Evolutionary conservation across 768 basidiomycete genomes (phyloP).

Genomic region (Lactifluus subvellereus): DNA sequence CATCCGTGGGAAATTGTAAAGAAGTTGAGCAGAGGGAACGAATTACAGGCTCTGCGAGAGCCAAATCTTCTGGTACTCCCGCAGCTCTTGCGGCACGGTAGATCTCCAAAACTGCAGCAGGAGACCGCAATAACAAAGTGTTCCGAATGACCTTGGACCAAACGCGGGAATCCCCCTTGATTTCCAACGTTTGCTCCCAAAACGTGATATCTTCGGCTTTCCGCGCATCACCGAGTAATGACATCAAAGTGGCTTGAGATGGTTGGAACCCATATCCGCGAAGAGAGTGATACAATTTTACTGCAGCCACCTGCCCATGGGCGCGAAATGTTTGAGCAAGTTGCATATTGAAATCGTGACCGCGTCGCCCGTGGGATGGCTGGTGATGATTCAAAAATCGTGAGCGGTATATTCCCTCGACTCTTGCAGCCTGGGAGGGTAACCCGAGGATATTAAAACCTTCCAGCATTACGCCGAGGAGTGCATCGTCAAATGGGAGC

Average conservation of each 20-base stretch:
- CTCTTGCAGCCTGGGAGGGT: conserved; percentile 16
- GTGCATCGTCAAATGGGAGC: conserved; percentile 22
- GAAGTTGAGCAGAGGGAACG: conserved; percentile 41
- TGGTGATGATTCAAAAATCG: background rate
- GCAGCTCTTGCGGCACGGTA: conserved; percentile 43
- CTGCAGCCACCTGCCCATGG: conserved; percentile 1
- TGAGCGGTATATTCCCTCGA: conserved; percentile 21
- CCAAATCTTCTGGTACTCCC: conserved; percentile 44
- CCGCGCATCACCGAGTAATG: conserved; percentile 11
- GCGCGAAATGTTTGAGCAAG: conserved; percentile 8
- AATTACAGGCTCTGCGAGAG: conserved; percentile 51
- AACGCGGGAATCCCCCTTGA: conserved; percentile 39
- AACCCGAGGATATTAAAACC: conserved; percentile 22
- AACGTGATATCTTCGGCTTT: conserved; percentile 18
- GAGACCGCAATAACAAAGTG: conserved; percentile 36
- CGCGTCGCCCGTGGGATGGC: background rate
- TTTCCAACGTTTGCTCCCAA: conserved; percentile 37
- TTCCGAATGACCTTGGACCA: conserved; percentile 57
- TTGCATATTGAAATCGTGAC: conserved; percentile 12
- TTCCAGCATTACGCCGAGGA: conserved; percentile 20
- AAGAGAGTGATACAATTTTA: conserved; percentile 8
- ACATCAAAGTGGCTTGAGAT: conserved; percentile 17
- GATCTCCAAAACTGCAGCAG: conserved; percentile 40
- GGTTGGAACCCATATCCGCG: conserved; percentile 13
- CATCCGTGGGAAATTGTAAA: conserved; percentile 35